phyloP scores from a whole-genome alignment of 345 rosid genomes.

The Sapria himalayana region DNA sequence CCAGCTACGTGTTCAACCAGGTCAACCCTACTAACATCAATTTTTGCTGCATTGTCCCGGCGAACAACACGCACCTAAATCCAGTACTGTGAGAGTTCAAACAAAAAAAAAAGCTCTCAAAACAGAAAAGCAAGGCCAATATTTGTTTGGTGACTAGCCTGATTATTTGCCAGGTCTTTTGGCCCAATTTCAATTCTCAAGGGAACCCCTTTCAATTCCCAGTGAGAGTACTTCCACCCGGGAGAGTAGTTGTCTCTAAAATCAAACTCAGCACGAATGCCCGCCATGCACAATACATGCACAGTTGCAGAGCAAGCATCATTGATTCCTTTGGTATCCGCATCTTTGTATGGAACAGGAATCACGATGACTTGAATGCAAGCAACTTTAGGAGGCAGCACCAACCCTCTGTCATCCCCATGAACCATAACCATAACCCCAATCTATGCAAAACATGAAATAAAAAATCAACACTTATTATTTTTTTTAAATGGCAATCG shows the following conservation, averaged over 20 bases:
- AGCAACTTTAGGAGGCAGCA: constrained; percentile 84
- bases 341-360: constrained; percentile 93
- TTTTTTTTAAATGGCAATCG: too few relatives aligned
- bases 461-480: too few relatives aligned
- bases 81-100: too few relatives aligned
- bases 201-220: constrained; percentile 99
- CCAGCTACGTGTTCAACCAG: constrained; percentile 42
- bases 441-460: constrained; percentile 23
- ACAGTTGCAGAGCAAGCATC: constrained; percentile 75
- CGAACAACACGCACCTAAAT: constrained; percentile 88
- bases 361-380: constrained; percentile 66
- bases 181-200: constrained; percentile 94
- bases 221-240: constrained; percentile 94
- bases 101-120: too few relatives aligned
- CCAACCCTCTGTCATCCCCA: constrained; percentile 77
- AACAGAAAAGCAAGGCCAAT: too few relatives aligned
- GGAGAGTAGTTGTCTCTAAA: constrained; percentile 82
- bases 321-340: constrained; percentile 54
- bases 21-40: constrained; percentile 33
- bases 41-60: constrained; percentile 54
- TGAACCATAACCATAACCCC: constrained; percentile 99
- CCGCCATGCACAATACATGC: constrained; percentile 39
- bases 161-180: constrained; percentile 59
- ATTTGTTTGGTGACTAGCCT: too few relatives aligned
- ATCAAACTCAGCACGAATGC: constrained; percentile 62